Evolutionary conservation across 2,329 filamentous ascomycete species (phyloP), one percentile per base, ranked within the genome.

Genomic region (Mariannaea elegans): DNA sequence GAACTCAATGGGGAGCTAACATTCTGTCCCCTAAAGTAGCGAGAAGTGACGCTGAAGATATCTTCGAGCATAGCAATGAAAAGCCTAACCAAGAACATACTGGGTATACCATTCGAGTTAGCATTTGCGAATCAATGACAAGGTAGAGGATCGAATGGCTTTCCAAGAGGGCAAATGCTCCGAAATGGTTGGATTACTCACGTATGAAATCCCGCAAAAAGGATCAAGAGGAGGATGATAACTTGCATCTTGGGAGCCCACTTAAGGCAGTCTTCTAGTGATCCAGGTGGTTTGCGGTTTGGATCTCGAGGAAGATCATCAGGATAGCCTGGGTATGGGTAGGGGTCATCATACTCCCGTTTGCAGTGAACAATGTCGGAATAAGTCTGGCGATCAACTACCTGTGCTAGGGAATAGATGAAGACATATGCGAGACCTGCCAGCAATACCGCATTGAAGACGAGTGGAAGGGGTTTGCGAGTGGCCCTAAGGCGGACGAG

Each of bases 181-280:
- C n/a, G n/a, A n/a, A n/a, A 14, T 24, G 29, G 8, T 10, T 13
- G 29, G 4, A 21, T 3, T 32, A 51, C 49, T 42, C 5, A 52
- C 49, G 24, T 18, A 23, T 52, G 31, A 5, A 52, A 13, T 4
- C 18, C 50, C 7, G 14, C 18, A 27, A 45, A 14, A 19, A 45
- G 23, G 9, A 36, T n/a, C 9, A 45, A 13, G 5, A 53, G n/a
- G 18, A n/a, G 3, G 7, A n/a, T 21, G 7, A 44, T 18, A 16
- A n/a, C 31, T 14, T 53, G 27, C 10, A 53, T 53, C n/a, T 53
- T 53, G 29, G 19, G 19, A 19, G 50, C 50, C 50, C 50, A 53
- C 18, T 36, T 19, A 8, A 44, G 31, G 13, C 50, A 53, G 18
- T 53, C 29, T 24, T 53, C 19, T 3, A 29, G 6, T 5, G 36